A percentile compares a stretch with the other conserved stretches of the same genome.
Conservation (phyloP, 2,329 filamentous ascomycete genomes). For the Gnomoniopsis smithogilvyi region DNA sequence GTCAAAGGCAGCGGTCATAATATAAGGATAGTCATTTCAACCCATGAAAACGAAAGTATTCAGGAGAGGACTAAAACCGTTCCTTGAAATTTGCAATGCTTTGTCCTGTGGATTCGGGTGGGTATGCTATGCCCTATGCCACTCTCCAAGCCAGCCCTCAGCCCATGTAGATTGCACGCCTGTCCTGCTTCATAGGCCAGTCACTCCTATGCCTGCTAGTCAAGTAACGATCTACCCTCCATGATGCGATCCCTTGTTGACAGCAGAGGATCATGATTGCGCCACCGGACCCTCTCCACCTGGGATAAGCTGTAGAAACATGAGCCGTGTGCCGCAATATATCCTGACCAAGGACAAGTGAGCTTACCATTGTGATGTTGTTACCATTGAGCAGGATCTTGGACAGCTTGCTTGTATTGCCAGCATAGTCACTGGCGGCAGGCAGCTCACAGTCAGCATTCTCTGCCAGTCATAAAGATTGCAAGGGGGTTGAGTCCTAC, state of each 20-base stretch:
- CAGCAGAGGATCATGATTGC: slow-evolving; percentile 20
- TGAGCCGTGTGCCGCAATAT: slow-evolving; percentile 11
- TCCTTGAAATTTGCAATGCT: not conserved
- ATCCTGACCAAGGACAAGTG: not conserved
- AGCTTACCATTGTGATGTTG: slow-evolving; percentile 95
- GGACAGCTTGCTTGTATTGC: slow-evolving; percentile 80
- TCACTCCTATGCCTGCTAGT: too few species aligned
- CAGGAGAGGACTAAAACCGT: too few species aligned
- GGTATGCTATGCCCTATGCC: not conserved
- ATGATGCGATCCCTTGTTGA: not conserved
- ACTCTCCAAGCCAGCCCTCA: not conserved
- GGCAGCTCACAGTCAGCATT: slow-evolving; percentile 22
- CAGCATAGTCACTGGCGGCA: slow-evolving; percentile 76
- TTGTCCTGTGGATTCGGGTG: not conserved
- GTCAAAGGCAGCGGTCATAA: too few species aligned
- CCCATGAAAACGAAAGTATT: too few species aligned
- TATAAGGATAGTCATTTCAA: too few species aligned
- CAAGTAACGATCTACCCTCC: not conserved
- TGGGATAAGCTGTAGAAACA: slow-evolving; percentile 61
- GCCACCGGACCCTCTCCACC: slow-evolving; percentile 68
- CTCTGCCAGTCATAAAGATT: not conserved
- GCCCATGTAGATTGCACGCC: not conserved
- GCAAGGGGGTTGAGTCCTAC: slow-evolving; percentile 47
- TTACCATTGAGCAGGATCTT: slow-evolving; percentile 98
- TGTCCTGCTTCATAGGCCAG: not conserved